Evolutionary conservation across 192 early-diverging fungal genomes (phyloP), one percentile per base, ranked within the genome.

Genomic region (Umbelopsis vinacea): DNA sequence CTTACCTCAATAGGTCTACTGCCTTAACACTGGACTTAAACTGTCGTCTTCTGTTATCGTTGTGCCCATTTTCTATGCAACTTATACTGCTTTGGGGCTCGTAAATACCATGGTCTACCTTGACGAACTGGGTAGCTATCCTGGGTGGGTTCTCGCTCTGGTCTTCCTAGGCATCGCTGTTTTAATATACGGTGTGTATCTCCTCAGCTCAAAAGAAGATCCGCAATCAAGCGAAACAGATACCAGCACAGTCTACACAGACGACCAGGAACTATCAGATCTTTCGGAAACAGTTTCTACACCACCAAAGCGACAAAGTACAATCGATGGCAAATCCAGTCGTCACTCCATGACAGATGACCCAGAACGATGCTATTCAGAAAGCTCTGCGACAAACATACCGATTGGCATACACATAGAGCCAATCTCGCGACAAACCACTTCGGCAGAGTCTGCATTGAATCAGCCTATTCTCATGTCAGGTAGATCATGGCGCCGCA

Each of bases 51-150:
- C 81, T 35, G 84, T 85, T 0, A 68, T 85, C 22, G 84, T 85
- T 4, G 84, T 85, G 0, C 84, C 84, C 6, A 78, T 81, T 2
- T 85, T 85, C 70, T 85, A 81, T 52, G 84, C 82, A 46, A 67
- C 81, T 79, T 70, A 83, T 50, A 75, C 84, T 29, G 79, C 81
- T 6, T 79, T 85, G 68, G 84, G 84, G 38, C 75, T 85, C 19
- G 74, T 83, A 66, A 85, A 85, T 63, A 77, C 84, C 12, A 83
- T 79, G 66, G 79, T 86, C 24, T 86, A 84, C 69, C 71, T 86
- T 0, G 68, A 86, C 71, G 77, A 83, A 33, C 55, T 86, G 40
- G 66, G 66, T 15, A 46, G 55, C 29, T 82, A 78, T 38, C 71
- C 82, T 22, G 66, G 68, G 4, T 80, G 81, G 85, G 81, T 76